These are phyloP conservation scores for Botryotinia convoluta DNA, from an alignment of 2,329 filamentous ascomycete species.

Conservation along the genomic window DNA sequence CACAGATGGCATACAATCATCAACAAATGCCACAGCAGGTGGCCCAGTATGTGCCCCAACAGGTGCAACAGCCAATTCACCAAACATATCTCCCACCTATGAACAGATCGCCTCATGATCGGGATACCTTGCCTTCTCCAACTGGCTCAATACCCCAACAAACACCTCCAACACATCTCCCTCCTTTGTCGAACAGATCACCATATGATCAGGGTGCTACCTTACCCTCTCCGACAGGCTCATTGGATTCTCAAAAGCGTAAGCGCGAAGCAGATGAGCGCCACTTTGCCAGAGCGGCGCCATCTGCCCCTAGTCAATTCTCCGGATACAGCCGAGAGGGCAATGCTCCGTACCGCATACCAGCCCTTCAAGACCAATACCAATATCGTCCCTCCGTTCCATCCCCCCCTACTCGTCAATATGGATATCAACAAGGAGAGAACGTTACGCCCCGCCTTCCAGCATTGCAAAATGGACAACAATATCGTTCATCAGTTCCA, in stretches of 20 bases:
- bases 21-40: not conserved
- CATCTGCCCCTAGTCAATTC: constrained; percentile 33
- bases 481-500: constrained; percentile 39
- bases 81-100: not conserved
- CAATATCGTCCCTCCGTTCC: constrained; percentile 38
- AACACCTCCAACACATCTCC: not conserved
- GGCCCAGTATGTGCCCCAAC: not conserved
- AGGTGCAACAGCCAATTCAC: not conserved
- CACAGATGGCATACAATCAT: not conserved
- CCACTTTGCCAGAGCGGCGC: constrained; percentile 40
- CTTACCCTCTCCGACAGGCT: constrained; percentile 37
- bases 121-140: constrained; percentile 32
- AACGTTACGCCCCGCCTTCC: not conserved
- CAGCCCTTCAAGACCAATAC: not conserved
- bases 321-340: constrained; percentile 27
- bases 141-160: constrained; percentile 29
- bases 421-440: constrained; percentile 8
- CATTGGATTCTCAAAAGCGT: constrained; percentile 29
- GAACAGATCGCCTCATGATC: not conserved
- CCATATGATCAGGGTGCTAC: not conserved
- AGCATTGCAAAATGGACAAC: not conserved
- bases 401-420: constrained; percentile 38
- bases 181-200: not conserved
- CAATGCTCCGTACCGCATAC: constrained; percentile 21
- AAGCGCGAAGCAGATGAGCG: constrained; percentile 39